Percentiles rank a stretch among this genome's conserved stretches.
Evolutionary conservation across 257 asterid species (phyloP).

Genomic region (Capsicum rhomboideum): DNA sequence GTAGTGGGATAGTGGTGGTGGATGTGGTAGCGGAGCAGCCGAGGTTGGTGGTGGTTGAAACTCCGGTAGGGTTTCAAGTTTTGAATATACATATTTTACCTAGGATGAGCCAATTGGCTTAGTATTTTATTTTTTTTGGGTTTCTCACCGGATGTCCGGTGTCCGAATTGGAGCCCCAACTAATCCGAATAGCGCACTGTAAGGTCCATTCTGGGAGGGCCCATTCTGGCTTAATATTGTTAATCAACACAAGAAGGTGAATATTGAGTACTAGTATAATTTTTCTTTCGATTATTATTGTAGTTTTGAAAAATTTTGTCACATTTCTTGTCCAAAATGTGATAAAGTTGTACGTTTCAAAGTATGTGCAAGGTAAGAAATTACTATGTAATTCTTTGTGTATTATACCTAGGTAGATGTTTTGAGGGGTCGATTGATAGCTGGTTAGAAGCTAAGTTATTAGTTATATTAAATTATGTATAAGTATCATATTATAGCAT

Average conservation of each 20-base stretch:
- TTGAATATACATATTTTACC: slow-evolving; percentile 56
- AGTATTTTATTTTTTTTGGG: no score
- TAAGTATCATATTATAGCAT: no score
- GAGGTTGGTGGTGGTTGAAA: slow-evolving; percentile 44
- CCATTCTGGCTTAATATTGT: background rate
- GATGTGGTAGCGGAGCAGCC: slow-evolving; percentile 45
- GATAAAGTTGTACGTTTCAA: background rate
- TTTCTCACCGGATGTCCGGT: no score
- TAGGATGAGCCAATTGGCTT: slow-evolving; percentile 22
- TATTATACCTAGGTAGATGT: background rate
- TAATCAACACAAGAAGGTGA: background rate
- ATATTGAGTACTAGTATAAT: background rate
- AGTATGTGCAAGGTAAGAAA: background rate
- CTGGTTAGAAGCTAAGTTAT: background rate
- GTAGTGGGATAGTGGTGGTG: slow-evolving; percentile 41
- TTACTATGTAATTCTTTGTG: background rate
- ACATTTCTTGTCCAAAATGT: background rate
- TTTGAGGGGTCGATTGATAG: background rate
- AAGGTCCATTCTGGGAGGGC: no score
- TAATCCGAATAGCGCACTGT: no score
- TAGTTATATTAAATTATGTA: background rate
- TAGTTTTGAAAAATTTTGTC: background rate
- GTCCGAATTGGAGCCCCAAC: no score
- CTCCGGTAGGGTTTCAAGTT: slow-evolving; percentile 40
- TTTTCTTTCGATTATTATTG: background rate